These are phyloP conservation scores for Dactylellina drechsleri DNA, from an alignment of 2,329 filamentous ascomycete species.

Conservation along the genomic window DNA sequence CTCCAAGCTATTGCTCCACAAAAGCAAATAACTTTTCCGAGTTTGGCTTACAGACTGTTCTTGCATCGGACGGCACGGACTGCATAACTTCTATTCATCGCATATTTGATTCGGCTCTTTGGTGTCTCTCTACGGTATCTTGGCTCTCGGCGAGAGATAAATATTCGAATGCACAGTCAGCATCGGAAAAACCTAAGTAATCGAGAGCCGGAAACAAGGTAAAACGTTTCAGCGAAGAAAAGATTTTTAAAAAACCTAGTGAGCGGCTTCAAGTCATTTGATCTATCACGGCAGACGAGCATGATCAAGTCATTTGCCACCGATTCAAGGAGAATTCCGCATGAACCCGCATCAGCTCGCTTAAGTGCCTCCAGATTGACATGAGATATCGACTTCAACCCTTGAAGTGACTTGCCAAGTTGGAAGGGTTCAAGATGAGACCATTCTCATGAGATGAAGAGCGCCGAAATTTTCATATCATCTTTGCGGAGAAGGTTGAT, in stretches of 20 bases:
- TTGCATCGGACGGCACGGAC: too few relatives aligned
- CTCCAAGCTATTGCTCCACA: too few relatives aligned
- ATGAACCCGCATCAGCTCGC: slow-evolving; percentile 2
- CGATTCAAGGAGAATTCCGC: slow-evolving; percentile 20
- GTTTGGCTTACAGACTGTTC: too few relatives aligned
- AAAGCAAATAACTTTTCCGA: too few relatives aligned
- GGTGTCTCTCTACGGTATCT: too few relatives aligned
- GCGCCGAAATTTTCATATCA: slow-evolving; percentile 30
- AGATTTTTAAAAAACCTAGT: background rate
- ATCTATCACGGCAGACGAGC: slow-evolving; percentile 1
- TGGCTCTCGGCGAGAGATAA: too few relatives aligned
- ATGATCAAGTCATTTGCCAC: slow-evolving; percentile 46
- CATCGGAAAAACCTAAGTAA: too few relatives aligned
- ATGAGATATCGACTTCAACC: too few relatives aligned
- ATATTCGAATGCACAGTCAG: too few relatives aligned
- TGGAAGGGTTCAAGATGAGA: background rate
- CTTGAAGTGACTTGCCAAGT: background rate
- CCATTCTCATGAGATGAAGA: slow-evolving; percentile 28
- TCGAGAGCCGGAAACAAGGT: background rate
- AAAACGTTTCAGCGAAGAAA: slow-evolving; percentile 3
- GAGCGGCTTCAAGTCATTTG: background rate
- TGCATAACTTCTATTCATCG: too few relatives aligned
- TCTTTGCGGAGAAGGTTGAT: slow-evolving; percentile 33
- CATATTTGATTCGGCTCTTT: too few relatives aligned
- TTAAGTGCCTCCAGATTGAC: too few relatives aligned